Conservation (phyloP, 2,329 filamentous ascomycete genomes). For the Sarocladium oryzae region DNA sequence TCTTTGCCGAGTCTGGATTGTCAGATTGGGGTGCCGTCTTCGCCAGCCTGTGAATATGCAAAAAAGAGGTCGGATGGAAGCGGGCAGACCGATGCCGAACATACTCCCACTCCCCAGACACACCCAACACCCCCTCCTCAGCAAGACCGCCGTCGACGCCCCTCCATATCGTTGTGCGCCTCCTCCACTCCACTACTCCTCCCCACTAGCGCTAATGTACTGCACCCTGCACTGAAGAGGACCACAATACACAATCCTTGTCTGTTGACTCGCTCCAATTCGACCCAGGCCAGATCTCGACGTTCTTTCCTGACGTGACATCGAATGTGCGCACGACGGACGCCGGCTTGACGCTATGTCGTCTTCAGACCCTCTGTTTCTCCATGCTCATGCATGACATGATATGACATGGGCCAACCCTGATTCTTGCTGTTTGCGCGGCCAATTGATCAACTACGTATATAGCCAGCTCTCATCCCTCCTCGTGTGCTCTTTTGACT, state of each 20-base stretch:
- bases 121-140: background rate
- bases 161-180: slow-evolving; percentile 9
- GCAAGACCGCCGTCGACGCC: slow-evolving; percentile 9
- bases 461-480: slow-evolving; percentile 5
- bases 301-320: slow-evolving; percentile 7
- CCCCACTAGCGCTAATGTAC: slow-evolving; percentile 8
- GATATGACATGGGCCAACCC: slow-evolving; percentile 8
- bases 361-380: slow-evolving; percentile 9
- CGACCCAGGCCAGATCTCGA: slow-evolving; percentile 1
- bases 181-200: slow-evolving; percentile 8
- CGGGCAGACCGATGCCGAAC: background rate
- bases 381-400: slow-evolving; percentile 10
- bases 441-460: background rate
- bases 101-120: background rate
- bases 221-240: slow-evolving; percentile 6
- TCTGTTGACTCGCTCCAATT: slow-evolving; percentile 5
- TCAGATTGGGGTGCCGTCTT: background rate
- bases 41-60: background rate
- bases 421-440: background rate
- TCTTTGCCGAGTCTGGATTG: background rate
- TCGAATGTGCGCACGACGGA: background rate
- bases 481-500: background rate
- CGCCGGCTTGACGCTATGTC: slow-evolving; percentile 7
- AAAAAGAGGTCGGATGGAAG: background rate
- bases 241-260: slow-evolving; percentile 3